These are phyloP conservation scores for Candida orba DNA, from an alignment of 805 yeast species.

Conservation along the genomic window DNA sequence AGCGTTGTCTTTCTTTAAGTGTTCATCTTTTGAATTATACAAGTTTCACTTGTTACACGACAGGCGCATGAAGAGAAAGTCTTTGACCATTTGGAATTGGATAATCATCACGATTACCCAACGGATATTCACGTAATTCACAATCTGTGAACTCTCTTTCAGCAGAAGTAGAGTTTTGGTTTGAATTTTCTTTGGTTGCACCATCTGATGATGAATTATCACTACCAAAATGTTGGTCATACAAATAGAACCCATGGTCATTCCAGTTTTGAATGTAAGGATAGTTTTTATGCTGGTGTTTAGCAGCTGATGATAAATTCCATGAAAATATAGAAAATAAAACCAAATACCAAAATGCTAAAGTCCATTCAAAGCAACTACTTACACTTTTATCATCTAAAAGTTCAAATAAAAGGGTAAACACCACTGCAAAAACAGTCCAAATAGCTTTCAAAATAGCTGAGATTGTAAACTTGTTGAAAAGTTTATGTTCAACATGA, in stretches of 20 bases:
- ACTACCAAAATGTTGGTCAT: constrained; percentile 17
- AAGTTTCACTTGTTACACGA: background rate
- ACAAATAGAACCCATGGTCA: constrained; percentile 18
- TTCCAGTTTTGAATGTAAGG: constrained; percentile 22
- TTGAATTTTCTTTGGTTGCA: no score
- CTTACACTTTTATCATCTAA: constrained; percentile 26
- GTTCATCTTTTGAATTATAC: background rate
- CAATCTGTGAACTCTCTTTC: constrained; percentile 19
- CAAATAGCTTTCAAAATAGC: constrained; percentile 53
- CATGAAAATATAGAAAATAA: constrained; percentile 54
- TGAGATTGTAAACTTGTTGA: constrained; percentile 41
- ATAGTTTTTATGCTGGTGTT: constrained; percentile 20
- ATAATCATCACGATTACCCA: constrained; percentile 11
- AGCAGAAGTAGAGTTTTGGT: background rate
- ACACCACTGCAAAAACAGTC: constrained; percentile 55
- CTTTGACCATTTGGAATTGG: constrained; percentile 22
- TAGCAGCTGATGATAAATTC: constrained; percentile 65
- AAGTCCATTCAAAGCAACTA: constrained; percentile 67
- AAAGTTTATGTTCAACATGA: constrained; percentile 26
- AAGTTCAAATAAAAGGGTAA: constrained; percentile 66
- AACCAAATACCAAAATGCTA: constrained; percentile 80
- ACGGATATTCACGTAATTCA: constrained; percentile 19
- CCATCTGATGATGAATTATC: background rate
- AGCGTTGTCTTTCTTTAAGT: no score
- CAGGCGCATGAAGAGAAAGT: background rate